A percentile compares a stretch with the other conserved stretches of the same genome.
Evolutionary conservation across 495 filamentous ascomycete genomes (phyloP).

Genomic region (Physcia stellaris): DNA sequence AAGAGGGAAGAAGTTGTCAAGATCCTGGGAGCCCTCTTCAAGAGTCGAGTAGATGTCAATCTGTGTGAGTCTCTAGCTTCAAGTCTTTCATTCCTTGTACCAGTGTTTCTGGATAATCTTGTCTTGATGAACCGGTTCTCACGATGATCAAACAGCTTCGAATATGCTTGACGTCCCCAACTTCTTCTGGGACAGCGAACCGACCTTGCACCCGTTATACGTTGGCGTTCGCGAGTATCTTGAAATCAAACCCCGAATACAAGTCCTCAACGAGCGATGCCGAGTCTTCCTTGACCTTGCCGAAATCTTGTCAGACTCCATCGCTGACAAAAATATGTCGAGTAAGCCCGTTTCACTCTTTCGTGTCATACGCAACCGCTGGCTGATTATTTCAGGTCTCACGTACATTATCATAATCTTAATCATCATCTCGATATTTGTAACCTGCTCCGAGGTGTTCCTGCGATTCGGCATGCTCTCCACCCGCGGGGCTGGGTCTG

Average conservation of each 20-base stretch:
- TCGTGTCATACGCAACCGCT: background rate
- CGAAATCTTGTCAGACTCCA: constrained; percentile 83
- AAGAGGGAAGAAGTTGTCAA: constrained; percentile 81
- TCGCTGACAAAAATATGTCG: constrained; percentile 89
- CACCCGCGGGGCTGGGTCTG: constrained; percentile 24
- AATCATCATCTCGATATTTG: constrained; percentile 77
- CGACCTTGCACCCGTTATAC: constrained; percentile 88
- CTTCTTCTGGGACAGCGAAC: constrained; percentile 98
- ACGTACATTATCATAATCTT: constrained; percentile 98
- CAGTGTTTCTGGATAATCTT: too few species aligned
- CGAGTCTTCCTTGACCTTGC: constrained; percentile 93
- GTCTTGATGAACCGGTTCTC: too few species aligned
- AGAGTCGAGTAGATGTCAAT: constrained; percentile 92
- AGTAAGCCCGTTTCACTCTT: constrained; percentile 22
- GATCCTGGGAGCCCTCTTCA: constrained; percentile 82
- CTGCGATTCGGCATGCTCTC: constrained; percentile 71
- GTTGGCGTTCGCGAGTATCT: constrained; percentile 92
- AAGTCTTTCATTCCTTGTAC: background rate
- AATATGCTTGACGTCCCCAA: constrained; percentile 96
- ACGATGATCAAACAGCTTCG: constrained; percentile 47
- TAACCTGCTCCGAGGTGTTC: constrained; percentile 81
- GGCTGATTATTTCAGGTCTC: constrained; percentile 35
- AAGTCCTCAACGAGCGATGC: constrained; percentile 93
- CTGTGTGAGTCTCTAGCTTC: constrained; percentile 53
- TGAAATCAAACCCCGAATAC: constrained; percentile 87